Percentiles rank a stretch among this genome's conserved stretches.
phyloP scores from a whole-genome alignment of 345 rosid species.

The Populus simonii region DNA sequence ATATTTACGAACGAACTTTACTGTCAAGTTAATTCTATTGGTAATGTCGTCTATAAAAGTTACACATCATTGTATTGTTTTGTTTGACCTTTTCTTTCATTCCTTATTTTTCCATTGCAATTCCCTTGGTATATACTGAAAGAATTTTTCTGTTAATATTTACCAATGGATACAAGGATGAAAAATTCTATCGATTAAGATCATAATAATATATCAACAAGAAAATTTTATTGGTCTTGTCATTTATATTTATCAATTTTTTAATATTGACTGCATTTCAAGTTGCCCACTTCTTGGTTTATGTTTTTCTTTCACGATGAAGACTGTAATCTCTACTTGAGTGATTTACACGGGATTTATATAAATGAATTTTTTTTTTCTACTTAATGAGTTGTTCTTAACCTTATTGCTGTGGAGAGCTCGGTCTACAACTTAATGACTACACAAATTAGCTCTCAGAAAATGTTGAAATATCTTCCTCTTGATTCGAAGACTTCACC shows the following conservation, averaged over 20 bases:
- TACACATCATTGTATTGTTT: rapidly evolving
- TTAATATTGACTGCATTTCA: background rate
- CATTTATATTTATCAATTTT: too few species aligned
- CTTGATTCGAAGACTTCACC: constrained; percentile 47
- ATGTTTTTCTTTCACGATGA: too few species aligned
- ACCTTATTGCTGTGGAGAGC: constrained; percentile 1
- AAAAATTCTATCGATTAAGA: too few species aligned
- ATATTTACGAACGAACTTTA: too few species aligned
- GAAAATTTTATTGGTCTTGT: too few species aligned
- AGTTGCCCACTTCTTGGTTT: background rate
- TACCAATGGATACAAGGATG: rapidly evolving
- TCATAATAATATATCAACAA: rapidly evolving
- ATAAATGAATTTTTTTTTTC: background rate
- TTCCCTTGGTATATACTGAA: too few species aligned
- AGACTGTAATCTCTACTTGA: background rate
- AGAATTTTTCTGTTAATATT: too few species aligned
- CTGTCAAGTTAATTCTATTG: too few species aligned
- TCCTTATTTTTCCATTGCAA: too few species aligned
- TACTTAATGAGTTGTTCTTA: background rate
- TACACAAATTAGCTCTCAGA: constrained; percentile 36
- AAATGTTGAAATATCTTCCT: constrained; percentile 40
- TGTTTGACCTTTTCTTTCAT: too few species aligned
- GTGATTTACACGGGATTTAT: background rate
- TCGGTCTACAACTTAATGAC: background rate
- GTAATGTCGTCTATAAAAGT: too few species aligned